These are phyloP conservation scores for Kwoniella sp. DNA, from an alignment of 768 basidiomycete species.

Conservation along the genomic window DNA sequence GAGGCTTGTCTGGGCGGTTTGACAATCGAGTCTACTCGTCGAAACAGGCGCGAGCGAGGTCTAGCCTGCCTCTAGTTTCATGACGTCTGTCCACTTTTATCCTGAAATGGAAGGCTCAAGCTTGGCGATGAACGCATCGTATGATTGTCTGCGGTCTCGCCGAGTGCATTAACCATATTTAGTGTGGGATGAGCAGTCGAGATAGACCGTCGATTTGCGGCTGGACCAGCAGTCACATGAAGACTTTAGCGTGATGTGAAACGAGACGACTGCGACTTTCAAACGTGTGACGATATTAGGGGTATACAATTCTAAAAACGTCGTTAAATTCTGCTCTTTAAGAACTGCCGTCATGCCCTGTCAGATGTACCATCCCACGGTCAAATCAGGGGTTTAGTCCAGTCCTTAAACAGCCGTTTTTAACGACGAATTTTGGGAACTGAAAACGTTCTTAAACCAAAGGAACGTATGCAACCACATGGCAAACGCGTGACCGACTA, in stretches of 20 bases:
- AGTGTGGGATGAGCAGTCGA: background rate
- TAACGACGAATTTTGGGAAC: too few species aligned
- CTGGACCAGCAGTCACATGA: background rate
- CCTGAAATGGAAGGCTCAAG: background rate
- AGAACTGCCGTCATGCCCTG: too few species aligned
- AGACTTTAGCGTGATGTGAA: background rate
- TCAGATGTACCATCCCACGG: too few species aligned
- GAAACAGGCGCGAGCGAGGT: background rate
- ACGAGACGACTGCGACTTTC: background rate
- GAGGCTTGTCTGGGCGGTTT: constrained; percentile 1
- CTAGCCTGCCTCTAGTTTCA: background rate
- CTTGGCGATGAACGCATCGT: constrained; percentile 1
- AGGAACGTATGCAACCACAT: too few species aligned
- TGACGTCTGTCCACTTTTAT: background rate
- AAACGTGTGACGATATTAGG: too few species aligned
- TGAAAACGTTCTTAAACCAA: too few species aligned
- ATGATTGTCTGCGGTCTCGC: background rate
- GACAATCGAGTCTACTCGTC: background rate
- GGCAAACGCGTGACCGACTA: too few species aligned
- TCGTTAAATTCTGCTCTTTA: too few species aligned
- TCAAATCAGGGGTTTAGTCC: too few species aligned
- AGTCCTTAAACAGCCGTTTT: too few species aligned
- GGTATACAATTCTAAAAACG: too few species aligned
- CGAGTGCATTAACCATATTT: too few species aligned
- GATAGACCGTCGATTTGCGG: background rate